Evolutionary conservation across 192 early-diverging fungal species (phyloP).

Genomic region (Backusella tuberculispora): DNA sequence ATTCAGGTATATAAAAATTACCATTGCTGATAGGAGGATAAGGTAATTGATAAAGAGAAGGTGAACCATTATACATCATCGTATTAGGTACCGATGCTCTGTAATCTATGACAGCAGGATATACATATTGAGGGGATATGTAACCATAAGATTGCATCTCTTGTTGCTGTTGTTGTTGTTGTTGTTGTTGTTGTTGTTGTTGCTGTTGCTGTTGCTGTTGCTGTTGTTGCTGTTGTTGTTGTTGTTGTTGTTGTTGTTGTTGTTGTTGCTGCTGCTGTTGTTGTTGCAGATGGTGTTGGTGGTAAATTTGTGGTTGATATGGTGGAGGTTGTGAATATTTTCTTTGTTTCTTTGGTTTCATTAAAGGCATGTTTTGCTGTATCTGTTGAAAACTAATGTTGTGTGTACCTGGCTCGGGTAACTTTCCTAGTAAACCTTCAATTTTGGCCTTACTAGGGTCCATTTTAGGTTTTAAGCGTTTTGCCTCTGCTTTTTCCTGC

Average conservation of each 20-base stretch:
- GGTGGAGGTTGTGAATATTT: neutral
- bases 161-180: slow-evolving; percentile 14
- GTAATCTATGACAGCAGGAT: slow-evolving; percentile 2
- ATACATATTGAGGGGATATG: neutral
- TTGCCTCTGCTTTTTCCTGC: slow-evolving; percentile 31
- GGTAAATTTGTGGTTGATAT: neutral
- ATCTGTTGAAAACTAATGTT: slow-evolving; percentile 41
- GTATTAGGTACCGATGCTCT: slow-evolving; percentile 3
- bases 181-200: neutral
- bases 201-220: neutral
- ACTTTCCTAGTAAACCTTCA: slow-evolving; percentile 36
- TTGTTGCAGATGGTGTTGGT: neutral
- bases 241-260: neutral
- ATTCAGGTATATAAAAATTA: neutral
- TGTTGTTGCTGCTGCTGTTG: neutral
- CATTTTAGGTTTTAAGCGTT: slow-evolving; percentile 28
- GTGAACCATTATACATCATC: slow-evolving; percentile 7
- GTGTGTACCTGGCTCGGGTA: slow-evolving; percentile 39
- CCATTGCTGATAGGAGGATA: neutral
- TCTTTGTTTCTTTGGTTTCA: slow-evolving; percentile 10
- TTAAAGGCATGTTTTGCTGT: slow-evolving; percentile 27
- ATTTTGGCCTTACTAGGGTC: slow-evolving; percentile 27
- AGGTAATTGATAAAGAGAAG: slow-evolving; percentile 3
- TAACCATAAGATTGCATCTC: neutral
- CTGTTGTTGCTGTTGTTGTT: neutral